phyloP scores from a whole-genome alignment of 352 stramenopile genomes.

The Globisporangium mamillatum region DNA sequence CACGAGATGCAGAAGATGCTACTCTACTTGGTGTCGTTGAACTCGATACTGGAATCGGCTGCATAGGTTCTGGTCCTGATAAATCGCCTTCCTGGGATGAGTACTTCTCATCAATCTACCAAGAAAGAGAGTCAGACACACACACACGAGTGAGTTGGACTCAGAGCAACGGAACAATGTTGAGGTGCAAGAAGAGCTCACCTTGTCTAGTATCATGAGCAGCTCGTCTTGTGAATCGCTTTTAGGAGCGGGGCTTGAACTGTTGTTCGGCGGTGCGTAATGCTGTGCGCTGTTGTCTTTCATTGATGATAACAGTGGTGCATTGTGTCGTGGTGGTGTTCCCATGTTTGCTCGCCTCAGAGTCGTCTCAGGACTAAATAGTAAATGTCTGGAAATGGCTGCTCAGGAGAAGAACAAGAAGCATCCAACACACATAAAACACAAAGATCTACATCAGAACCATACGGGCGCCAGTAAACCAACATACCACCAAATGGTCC shows the following conservation, averaged over 20 bases:
- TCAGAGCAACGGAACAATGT: neutral
- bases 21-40: constrained; percentile 2
- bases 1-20: neutral
- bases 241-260: constrained; percentile 3
- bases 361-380: constrained; percentile 40
- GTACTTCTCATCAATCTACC: constrained; percentile 57
- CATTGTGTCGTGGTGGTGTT: constrained; percentile 12
- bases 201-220: constrained; percentile 51
- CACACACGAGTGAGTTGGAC: neutral
- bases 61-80: neutral
- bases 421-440: neutral
- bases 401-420: neutral
- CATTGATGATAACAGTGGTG: neutral
- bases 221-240: constrained; percentile 62
- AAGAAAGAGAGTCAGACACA: neutral
- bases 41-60: neutral
- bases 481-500: neutral
- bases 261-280: neutral
- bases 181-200: constrained; percentile 1
- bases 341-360: neutral
- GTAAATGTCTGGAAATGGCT: constrained; percentile 43
- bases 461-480: neutral
- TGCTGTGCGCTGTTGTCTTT: constrained; percentile 1
- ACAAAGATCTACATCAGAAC: neutral
- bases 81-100: constrained; percentile 27